A percentile compares a stretch with the other conserved stretches of the same genome.
Conservation (phyloP, 1,284 basidiomycete species). For the Takashimella koratensis region DNA sequence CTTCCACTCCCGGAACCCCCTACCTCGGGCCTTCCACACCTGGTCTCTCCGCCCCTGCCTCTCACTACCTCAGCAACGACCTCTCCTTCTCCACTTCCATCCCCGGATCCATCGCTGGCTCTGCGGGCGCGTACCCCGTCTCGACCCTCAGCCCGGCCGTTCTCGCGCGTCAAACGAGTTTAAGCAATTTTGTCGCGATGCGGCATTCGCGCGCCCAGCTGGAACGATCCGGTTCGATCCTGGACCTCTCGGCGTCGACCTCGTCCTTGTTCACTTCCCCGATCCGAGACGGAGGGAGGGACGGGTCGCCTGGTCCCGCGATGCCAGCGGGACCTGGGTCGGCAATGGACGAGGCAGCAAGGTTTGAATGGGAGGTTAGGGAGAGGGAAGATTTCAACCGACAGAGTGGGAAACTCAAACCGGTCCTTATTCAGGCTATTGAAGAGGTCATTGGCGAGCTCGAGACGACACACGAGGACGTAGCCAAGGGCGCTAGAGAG, state of each 20-base stretch:
- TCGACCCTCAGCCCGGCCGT: constrained; percentile 10
- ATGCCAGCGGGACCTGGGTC: background rate
- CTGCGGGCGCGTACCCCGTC: constrained; percentile 4
- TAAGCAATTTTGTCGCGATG: constrained; percentile 49
- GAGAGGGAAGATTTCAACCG: constrained; percentile 43
- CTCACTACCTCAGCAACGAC: constrained; percentile 39
- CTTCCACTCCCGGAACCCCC: constrained; percentile 43
- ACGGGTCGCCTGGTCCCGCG: background rate
- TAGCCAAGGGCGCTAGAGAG: constrained; percentile 89
- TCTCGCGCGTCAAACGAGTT: constrained; percentile 25
- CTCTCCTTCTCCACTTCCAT: constrained; percentile 13
- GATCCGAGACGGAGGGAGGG: constrained; percentile 8
- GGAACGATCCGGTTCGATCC: constrained; percentile 33
- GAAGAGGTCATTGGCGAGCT: constrained; percentile 93
- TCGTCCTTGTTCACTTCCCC: constrained; percentile 33
- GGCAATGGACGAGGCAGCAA: constrained; percentile 1
- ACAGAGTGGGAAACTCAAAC: constrained; percentile 48
- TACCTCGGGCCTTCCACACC: constrained; percentile 36
- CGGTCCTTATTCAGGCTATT: constrained; percentile 76
- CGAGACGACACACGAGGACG: constrained; percentile 91
- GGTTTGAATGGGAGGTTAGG: constrained; percentile 6
- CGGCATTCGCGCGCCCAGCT: constrained; percentile 46
- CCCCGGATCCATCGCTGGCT: background rate
- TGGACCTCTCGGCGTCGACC: constrained; percentile 28
- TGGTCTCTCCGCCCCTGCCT: constrained; percentile 36